Evolutionary conservation across 768 basidiomycete species (phyloP), one percentile per base, ranked within the genome.

Genomic region (Panaeolus papilionaceus): DNA sequence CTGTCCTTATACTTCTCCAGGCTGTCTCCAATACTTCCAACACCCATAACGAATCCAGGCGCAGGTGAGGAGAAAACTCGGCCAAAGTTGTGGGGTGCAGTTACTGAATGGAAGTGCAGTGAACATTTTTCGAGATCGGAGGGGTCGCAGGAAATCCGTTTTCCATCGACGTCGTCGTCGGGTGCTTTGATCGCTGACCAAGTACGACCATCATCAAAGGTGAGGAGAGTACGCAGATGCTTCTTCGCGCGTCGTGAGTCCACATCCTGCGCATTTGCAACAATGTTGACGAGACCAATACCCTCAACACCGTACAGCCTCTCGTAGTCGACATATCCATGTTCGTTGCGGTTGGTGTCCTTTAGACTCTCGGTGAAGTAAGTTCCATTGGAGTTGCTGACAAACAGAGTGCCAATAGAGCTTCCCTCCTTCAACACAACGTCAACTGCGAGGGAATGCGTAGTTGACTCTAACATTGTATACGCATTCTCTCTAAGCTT

Each of bases 31-130:
- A 98, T 85, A 0, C 89, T 92, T 6, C 98, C 98, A 1, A 99
- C 95, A n/a, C 93, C 97, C 93, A 99, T 97, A 37, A 94, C 91
- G 68, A 95, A 86, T 0, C 98, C 97, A 0, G 97, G 97, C 0
- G 96, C 97, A 5, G 94, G 91, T 0, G 95, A 96, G 1, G 95
- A 97, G 79, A 99, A 99, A 38, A 98, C 86, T 18, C 94, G 91
- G 0, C 98, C 97, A 73, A 91, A 93, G 78, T 98, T 99, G 80
- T 97, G 97, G 0, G 94, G 91, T 8, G 87, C 83, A 0, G 96
- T 96, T 26, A 99, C 95, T 6, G 96, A 98, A 78, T 98, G 92
- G 12, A 99, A 80, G 76, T 99, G 96, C 0, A 99, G 83, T 0
- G 94, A 90, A 77, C 97, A 99, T 28, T 71, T 79, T 0, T 88